Conservation (phyloP, 805 yeast genomes). For the Ogataea pignaliae region DNA sequence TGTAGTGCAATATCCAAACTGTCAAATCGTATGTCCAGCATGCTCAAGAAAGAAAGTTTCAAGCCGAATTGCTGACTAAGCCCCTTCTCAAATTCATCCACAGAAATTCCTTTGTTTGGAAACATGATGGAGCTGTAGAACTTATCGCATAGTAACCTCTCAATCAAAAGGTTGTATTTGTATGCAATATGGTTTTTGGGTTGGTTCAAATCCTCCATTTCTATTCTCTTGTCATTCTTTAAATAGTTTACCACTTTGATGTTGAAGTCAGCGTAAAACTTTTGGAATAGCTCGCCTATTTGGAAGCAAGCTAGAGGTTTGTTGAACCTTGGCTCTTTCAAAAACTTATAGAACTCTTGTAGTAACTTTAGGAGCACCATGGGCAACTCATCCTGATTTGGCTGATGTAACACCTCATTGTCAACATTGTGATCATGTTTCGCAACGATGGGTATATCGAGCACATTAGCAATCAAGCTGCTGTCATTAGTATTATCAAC, state of each 20-base stretch:
- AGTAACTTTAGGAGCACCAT: constrained; percentile 18
- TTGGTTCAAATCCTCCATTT: constrained; percentile 19
- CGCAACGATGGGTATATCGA: not conserved
- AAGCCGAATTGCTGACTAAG: constrained; percentile 23
- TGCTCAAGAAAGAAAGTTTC: constrained; percentile 24
- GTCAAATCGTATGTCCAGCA: constrained; percentile 20
- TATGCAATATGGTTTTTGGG: constrained; percentile 14
- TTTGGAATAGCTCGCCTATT: constrained; percentile 31
- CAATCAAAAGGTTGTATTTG: constrained; percentile 27
- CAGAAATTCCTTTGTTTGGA: constrained; percentile 26
- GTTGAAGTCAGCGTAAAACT: constrained; percentile 29
- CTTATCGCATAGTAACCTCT: constrained; percentile 30
- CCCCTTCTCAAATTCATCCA: constrained; percentile 27
- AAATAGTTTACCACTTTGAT: constrained; percentile 14
- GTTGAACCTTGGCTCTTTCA: constrained; percentile 33
- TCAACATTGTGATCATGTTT: not conserved
- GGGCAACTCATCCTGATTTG: constrained; percentile 24
- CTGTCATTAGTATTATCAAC: not conserved
- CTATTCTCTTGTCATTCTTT: constrained; percentile 17
- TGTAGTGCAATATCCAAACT: constrained; percentile 29
- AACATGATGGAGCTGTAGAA: constrained; percentile 31
- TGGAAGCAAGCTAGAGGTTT: constrained; percentile 32
- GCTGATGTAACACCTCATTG: not conserved
- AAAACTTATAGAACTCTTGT: constrained; percentile 26
- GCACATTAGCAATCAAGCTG: not conserved